Conservation (phyloP, 1,284 basidiomycete species). For the Boletus calvinii region DNA sequence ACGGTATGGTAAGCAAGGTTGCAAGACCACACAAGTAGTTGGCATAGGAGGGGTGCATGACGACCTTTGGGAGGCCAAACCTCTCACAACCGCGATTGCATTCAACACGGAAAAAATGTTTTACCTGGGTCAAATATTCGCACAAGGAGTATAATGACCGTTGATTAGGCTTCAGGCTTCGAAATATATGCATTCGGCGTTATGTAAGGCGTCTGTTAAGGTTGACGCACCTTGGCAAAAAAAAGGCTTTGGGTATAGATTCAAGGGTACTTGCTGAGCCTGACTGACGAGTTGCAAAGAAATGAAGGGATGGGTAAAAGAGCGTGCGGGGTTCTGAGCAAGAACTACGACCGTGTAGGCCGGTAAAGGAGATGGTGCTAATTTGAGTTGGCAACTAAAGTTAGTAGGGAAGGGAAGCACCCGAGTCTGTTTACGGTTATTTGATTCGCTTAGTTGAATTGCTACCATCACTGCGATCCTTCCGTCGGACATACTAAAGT, state of each 20-base stretch:
- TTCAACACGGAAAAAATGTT: conserved; percentile 1
- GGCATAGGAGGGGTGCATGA: background rate
- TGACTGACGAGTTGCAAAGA: background rate
- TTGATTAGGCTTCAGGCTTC: background rate
- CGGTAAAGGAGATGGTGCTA: background rate
- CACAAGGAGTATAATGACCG: background rate
- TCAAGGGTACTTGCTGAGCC: background rate
- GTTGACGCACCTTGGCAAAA: conserved; percentile 7
- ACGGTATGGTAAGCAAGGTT: conserved; percentile 6
- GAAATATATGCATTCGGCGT: background rate
- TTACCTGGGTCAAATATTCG: conserved; percentile 16
- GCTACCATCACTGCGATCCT: background rate
- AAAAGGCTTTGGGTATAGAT: background rate
- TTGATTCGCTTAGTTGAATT: background rate
- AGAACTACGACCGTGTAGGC: background rate
- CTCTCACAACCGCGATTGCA: background rate
- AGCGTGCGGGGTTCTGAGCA: conserved; percentile 9
- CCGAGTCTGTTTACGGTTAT: background rate
- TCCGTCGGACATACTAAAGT: background rate
- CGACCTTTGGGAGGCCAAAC: background rate
- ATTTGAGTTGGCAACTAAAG: too few species aligned
- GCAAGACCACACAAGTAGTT: background rate
- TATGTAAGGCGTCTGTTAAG: background rate
- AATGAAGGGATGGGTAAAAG: conserved; percentile 8
- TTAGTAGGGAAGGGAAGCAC: too few species aligned